phyloP scores from a whole-genome alignment of 495 filamentous ascomycete genomes.

The Penicillium longicatenatum region DNA sequence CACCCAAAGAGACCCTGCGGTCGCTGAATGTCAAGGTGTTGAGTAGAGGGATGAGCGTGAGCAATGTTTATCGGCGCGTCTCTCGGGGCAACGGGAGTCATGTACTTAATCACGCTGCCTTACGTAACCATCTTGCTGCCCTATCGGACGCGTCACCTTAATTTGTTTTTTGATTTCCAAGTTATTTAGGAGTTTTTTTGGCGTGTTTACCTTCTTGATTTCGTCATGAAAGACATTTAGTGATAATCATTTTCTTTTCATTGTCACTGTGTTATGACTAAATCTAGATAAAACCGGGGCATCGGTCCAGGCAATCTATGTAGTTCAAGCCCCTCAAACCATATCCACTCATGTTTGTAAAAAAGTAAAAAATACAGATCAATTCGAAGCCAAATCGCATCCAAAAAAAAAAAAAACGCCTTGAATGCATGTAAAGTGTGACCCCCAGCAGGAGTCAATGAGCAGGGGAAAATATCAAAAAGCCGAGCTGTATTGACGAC shows the following conservation, averaged over 20 bases:
- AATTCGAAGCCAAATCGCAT: neutral
- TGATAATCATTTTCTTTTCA: neutral
- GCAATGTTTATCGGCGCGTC: conserved; percentile 47
- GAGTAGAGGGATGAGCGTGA: conserved; percentile 24
- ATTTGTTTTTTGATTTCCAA: neutral
- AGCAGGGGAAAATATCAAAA: neutral
- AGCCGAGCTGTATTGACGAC: neutral
- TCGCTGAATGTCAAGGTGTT: conserved; percentile 30
- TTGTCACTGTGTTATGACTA: neutral
- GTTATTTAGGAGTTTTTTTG: neutral
- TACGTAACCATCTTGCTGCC: conserved; percentile 7
- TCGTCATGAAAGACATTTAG: too few relatives aligned
- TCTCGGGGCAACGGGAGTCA: conserved; percentile 46
- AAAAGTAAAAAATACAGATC: conserved; percentile 1
- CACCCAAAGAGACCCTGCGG: conserved; percentile 27
- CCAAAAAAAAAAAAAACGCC: neutral
- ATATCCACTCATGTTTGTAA: neutral
- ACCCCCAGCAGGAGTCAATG: neutral
- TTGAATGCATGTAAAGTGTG: neutral
- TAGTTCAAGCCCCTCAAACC: neutral
- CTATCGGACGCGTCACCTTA: conserved; percentile 1
- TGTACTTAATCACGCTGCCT: conserved; percentile 12
- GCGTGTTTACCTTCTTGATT: neutral
- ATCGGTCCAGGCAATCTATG: neutral
- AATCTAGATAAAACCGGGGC: conserved; percentile 3